phyloP scores from a whole-genome alignment of 805 yeast species.

The Candida nonsorbophila region DNA sequence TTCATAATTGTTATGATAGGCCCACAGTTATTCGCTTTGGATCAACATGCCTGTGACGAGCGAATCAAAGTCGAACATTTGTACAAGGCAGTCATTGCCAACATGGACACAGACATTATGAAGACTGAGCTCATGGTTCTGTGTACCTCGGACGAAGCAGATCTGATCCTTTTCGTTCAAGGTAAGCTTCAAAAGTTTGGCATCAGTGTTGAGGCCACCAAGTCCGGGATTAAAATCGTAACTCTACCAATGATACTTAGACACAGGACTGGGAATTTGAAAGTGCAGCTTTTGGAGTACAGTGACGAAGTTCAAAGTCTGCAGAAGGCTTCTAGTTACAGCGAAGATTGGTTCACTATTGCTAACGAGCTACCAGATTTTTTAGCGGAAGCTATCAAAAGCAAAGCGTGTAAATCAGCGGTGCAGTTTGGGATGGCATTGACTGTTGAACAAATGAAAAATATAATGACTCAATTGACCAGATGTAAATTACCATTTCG shows the following conservation, averaged over 20 bases:
- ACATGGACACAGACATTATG: too few species aligned
- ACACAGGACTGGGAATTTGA: neutral
- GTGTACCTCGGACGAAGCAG: too few species aligned
- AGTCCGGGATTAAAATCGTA: too few species aligned
- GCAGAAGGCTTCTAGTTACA: neutral
- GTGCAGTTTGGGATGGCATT: conserved; percentile 66
- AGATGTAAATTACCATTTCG: conserved; percentile 59
- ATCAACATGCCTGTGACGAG: conserved; percentile 88
- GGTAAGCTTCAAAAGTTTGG: too few species aligned
- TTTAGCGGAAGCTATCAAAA: conserved; percentile 45
- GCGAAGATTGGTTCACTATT: conserved; percentile 15
- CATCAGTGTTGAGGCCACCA: too few species aligned
- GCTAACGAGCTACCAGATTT: conserved; percentile 42
- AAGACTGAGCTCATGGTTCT: too few species aligned
- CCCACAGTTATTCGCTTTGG: conserved; percentile 41
- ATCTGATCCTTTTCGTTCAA: too few species aligned
- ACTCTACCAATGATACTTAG: neutral
- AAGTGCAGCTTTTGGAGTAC: conserved; percentile 1
- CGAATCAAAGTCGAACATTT: conserved; percentile 55
- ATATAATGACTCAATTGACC: conserved; percentile 37
- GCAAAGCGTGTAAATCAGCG: conserved; percentile 65
- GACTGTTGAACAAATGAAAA: conserved; percentile 34
- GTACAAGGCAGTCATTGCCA: conserved; percentile 29
- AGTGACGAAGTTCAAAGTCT: neutral
- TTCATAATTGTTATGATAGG: conserved; percentile 48